These are phyloP conservation scores for Colletotrichum lentis DNA, from an alignment of 2,329 filamentous ascomycete genomes.

Conservation along the genomic window DNA sequence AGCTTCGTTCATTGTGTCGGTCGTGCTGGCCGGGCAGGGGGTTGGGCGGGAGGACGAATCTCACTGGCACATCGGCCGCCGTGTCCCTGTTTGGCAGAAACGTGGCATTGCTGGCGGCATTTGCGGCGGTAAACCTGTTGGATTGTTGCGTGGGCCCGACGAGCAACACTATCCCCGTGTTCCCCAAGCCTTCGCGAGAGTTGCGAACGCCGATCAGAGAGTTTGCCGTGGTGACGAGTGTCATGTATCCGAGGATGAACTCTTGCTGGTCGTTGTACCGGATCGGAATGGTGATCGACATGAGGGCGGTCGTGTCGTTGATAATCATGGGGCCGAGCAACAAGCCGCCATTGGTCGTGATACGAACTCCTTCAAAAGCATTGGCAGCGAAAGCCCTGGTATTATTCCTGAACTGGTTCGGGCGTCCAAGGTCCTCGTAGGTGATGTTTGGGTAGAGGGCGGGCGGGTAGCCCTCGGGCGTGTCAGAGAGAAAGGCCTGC, in stretches of 20 bases:
- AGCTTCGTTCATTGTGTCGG: constrained; percentile 58
- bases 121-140: constrained; percentile 66
- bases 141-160: constrained; percentile 72
- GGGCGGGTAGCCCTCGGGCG: constrained; percentile 72
- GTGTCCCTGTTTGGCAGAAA: constrained; percentile 50
- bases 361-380: constrained; percentile 60
- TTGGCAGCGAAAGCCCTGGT: constrained; percentile 56
- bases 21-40: constrained; percentile 50
- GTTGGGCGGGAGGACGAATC: constrained; percentile 68
- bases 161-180: constrained; percentile 74
- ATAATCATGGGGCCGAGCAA: constrained; percentile 78
- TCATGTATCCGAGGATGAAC: constrained; percentile 84
- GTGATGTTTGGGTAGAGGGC: constrained; percentile 81
- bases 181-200: constrained; percentile 74
- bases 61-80: constrained; percentile 58
- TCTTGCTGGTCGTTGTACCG: constrained; percentile 68
- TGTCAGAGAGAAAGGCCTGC: constrained; percentile 67
- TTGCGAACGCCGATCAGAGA: constrained; percentile 69
- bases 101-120: constrained; percentile 57
- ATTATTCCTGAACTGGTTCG: constrained; percentile 52
- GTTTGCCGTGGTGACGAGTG: constrained; percentile 74
- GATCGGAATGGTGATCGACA: constrained; percentile 84
- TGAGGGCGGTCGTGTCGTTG: constrained; percentile 76
- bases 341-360: constrained; percentile 65
- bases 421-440: constrained; percentile 58